These are phyloP conservation scores for Skeletonema grethae DNA, from an alignment of 108 stramenopile species.

Conservation along the genomic window DNA sequence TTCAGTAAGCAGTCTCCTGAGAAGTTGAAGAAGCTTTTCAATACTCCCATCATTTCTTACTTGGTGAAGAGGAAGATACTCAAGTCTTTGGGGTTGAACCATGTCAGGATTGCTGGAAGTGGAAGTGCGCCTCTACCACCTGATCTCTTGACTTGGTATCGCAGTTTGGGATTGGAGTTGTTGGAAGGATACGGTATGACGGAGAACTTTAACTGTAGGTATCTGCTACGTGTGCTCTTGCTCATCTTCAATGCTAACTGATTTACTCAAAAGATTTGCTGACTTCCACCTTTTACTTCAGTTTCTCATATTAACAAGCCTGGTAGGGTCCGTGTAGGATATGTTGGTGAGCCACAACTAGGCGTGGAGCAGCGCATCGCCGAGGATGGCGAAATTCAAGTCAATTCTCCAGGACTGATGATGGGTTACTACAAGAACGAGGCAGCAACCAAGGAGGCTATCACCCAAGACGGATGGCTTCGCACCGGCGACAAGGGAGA, in stretches of 20 bases:
- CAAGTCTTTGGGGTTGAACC: slow-evolving; percentile 70
- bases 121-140: slow-evolving; percentile 74
- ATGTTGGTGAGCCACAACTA: slow-evolving; percentile 78
- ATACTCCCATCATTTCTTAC: slow-evolving; percentile 61
- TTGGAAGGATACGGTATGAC: slow-evolving; percentile 87
- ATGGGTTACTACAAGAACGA: slow-evolving; percentile 86
- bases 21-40: slow-evolving; percentile 64
- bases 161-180: slow-evolving; percentile 67
- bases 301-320: slow-evolving; percentile 60
- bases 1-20: slow-evolving; percentile 68
- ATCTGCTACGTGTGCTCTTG: background rate
- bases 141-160: slow-evolving; percentile 67
- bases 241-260: background rate
- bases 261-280: background rate
- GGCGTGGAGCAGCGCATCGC: slow-evolving; percentile 75
- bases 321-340: slow-evolving; percentile 62
- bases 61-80: slow-evolving; percentile 70
- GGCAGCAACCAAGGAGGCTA: slow-evolving; percentile 81
- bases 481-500: slow-evolving; percentile 86
- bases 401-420: slow-evolving; percentile 76
- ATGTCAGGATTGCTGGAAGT: slow-evolving; percentile 68
- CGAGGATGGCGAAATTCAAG: slow-evolving; percentile 74
- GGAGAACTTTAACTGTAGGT: slow-evolving; percentile 78
- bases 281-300: background rate
- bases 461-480: slow-evolving; percentile 82